These are phyloP conservation scores for Plasmodium billcollinsi DNA, from an alignment of 169 alveolate genomes.

Conservation along the genomic window DNA sequence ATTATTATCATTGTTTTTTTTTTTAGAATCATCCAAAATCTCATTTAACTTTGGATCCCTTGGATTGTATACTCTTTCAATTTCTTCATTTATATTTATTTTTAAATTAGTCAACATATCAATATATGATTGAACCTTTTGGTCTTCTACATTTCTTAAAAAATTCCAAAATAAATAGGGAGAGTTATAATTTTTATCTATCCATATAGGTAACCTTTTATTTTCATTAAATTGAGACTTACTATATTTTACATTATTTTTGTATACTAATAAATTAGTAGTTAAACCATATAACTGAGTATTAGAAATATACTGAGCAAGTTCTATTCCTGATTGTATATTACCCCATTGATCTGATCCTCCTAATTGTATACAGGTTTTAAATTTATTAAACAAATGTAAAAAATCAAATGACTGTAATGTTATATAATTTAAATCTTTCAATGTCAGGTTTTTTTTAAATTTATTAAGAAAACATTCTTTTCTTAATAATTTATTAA, in stretches of 20 bases:
- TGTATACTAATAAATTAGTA: constrained; percentile 80
- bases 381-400: constrained; percentile 77
- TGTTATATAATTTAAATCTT: constrained; percentile 85
- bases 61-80: too few relatives aligned
- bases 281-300: constrained; percentile 81
- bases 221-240: constrained; percentile 71
- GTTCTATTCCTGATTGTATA: constrained; percentile 87
- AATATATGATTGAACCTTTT: constrained; percentile 36
- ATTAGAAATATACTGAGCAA: constrained; percentile 55
- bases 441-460: constrained; percentile 77
- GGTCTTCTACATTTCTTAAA: constrained; percentile 71
- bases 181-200: constrained; percentile 8
- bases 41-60: too few relatives aligned
- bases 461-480: constrained; percentile 77
- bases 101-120: constrained; percentile 51
- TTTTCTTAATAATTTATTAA: constrained; percentile 81
- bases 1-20: neutral
- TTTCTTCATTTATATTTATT: constrained; percentile 1
- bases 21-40: too few relatives aligned
- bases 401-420: constrained; percentile 88
- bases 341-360: constrained; percentile 91
- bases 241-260: constrained; percentile 81
- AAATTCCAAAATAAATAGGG: constrained; percentile 74
- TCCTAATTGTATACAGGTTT: constrained; percentile 87
- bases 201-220: constrained; percentile 58